Conservation (phyloP, 768 basidiomycete genomes). For the Suillus lakei region DNA sequence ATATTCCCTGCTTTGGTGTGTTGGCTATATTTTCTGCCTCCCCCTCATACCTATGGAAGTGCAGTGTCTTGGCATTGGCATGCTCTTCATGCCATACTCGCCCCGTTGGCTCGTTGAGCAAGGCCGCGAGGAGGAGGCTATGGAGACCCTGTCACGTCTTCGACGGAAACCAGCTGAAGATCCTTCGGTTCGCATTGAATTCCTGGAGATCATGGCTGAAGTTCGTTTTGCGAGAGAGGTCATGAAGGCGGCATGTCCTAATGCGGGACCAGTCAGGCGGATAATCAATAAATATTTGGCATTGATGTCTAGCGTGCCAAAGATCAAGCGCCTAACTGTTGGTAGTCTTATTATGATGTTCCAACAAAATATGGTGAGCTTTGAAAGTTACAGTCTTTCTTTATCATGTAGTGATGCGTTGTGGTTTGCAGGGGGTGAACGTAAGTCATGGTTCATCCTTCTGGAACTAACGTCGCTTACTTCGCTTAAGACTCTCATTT, state of each 20-base stretch:
- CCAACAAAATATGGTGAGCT: slow-evolving; percentile 37
- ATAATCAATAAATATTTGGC: slow-evolving; percentile 28
- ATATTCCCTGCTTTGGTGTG: slow-evolving; percentile 42
- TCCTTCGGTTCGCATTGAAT: slow-evolving; percentile 41
- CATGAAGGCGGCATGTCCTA: slow-evolving; percentile 21
- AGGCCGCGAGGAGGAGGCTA: slow-evolving; percentile 41
- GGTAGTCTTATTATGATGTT: slow-evolving; percentile 38
- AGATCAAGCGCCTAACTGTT: slow-evolving; percentile 34
- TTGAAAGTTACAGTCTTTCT: neutral
- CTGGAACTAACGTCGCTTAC: slow-evolving; percentile 8
- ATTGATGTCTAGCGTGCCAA: slow-evolving; percentile 34
- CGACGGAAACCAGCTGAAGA: slow-evolving; percentile 39
- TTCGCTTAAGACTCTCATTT: slow-evolving; percentile 31
- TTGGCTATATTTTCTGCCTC: slow-evolving; percentile 15
- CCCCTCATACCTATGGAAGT: slow-evolving; percentile 4
- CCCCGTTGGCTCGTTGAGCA: slow-evolving; percentile 48
- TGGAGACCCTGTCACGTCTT: slow-evolving; percentile 37
- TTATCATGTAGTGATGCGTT: neutral
- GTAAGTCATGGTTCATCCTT: slow-evolving; percentile 18
- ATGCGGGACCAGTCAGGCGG: slow-evolving; percentile 23
- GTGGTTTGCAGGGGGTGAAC: slow-evolving; percentile 27
- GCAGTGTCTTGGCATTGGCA: slow-evolving; percentile 36
- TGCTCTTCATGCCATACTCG: slow-evolving; percentile 44
- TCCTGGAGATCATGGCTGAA: slow-evolving; percentile 45
- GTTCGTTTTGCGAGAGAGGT: slow-evolving; percentile 30